Evolutionary conservation across 768 basidiomycete species (phyloP).

Genomic region (Tephrocybe sp.): DNA sequence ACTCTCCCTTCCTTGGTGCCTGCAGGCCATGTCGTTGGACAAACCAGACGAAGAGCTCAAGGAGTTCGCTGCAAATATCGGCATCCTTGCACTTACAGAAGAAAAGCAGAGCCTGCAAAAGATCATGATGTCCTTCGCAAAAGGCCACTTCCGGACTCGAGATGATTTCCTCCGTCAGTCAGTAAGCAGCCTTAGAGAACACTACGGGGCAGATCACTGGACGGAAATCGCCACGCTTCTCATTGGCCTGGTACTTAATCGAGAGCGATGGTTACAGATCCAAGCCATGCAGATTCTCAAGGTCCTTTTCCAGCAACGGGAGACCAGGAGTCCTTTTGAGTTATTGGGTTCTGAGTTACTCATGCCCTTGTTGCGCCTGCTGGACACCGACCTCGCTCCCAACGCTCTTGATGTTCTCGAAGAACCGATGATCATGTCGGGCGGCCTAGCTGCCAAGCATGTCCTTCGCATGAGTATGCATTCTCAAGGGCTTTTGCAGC

Average conservation of each 20-base stretch:
- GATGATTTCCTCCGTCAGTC: slow-evolving; percentile 94
- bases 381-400: slow-evolving; percentile 83
- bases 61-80: slow-evolving; percentile 72
- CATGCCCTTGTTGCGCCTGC: slow-evolving; percentile 84
- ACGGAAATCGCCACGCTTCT: slow-evolving; percentile 80
- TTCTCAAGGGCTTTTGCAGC: slow-evolving; percentile 36
- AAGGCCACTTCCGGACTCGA: slow-evolving; percentile 82
- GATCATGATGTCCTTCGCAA: slow-evolving; percentile 88
- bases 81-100: slow-evolving; percentile 66
- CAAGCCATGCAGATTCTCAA: slow-evolving; percentile 88
- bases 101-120: slow-evolving; percentile 77
- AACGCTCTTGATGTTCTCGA: slow-evolving; percentile 93
- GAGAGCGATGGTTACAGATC: slow-evolving; percentile 75
- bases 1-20: slow-evolving; percentile 81
- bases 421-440: slow-evolving; percentile 78
- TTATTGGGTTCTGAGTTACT: slow-evolving; percentile 81
- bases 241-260: slow-evolving; percentile 84
- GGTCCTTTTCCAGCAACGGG: slow-evolving; percentile 81
- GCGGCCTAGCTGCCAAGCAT: slow-evolving; percentile 75
- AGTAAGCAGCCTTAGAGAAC: slow-evolving; percentile 79
- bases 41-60: slow-evolving; percentile 56
- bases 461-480: slow-evolving; percentile 94
- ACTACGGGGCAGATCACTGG: slow-evolving; percentile 74
- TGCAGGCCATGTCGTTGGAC: slow-evolving; percentile 73
- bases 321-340: slow-evolving; percentile 71